Evolutionary conservation across 805 yeast genomes (phyloP).

Genomic region (Yamadazyma philogaea): DNA sequence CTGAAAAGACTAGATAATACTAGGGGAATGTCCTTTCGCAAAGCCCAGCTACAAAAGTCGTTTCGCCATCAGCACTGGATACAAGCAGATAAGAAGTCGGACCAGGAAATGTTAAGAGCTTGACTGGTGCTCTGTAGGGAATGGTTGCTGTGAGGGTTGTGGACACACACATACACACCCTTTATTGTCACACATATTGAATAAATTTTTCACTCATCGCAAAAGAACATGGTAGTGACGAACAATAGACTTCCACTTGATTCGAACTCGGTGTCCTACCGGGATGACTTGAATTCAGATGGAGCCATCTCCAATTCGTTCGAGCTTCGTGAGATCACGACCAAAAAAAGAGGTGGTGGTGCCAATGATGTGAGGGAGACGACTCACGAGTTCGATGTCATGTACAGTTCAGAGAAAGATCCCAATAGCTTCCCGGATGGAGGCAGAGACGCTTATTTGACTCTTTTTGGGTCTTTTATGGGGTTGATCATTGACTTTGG

Average conservation of each 20-base stretch:
- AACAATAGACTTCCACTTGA: too few relatives aligned
- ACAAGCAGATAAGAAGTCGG: too few relatives aligned
- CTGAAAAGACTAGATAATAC: too few relatives aligned
- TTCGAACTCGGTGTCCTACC: not conserved
- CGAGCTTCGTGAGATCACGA: not conserved
- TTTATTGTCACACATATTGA: not conserved
- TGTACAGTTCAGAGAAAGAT: conserved; percentile 21
- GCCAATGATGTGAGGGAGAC: not conserved
- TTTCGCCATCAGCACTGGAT: too few relatives aligned
- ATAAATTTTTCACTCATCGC: not conserved
- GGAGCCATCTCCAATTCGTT: not conserved
- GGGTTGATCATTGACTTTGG: conserved; percentile 29
- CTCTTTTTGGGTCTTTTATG: conserved; percentile 25
- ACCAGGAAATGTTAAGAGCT: too few relatives aligned
- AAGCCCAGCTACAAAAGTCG: too few relatives aligned
- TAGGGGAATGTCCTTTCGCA: too few relatives aligned
- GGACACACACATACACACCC: too few relatives aligned
- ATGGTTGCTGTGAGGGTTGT: too few relatives aligned
- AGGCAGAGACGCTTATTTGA: conserved; percentile 23
- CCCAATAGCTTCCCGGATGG: conserved; percentile 29
- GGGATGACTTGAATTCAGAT: not conserved
- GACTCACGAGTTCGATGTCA: conserved; percentile 6
- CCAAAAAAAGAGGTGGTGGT: not conserved
- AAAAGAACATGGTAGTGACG: not conserved
- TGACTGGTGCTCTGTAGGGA: too few relatives aligned